Evolutionary conservation across 1,139 yeast genomes (phyloP).

Genomic region (Pichia sp.): DNA sequence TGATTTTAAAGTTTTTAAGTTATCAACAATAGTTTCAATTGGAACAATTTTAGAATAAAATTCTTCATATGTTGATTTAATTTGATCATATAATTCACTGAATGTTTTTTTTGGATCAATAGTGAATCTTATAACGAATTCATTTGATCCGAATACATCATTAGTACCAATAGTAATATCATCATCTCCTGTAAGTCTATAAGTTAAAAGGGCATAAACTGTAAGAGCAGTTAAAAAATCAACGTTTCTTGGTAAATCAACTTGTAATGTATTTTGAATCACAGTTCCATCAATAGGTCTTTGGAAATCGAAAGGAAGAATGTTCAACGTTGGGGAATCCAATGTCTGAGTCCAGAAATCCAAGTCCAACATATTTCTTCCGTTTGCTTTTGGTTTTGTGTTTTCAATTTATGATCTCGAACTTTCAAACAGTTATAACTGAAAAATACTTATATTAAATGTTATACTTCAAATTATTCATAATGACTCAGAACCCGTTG

Average conservation of each 20-base stretch:
- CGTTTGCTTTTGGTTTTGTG: too few species aligned
- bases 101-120: conserved; percentile 53
- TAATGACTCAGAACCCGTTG: too few species aligned
- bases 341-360: conserved; percentile 63
- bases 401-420: too few species aligned
- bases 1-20: conserved; percentile 43
- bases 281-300: conserved; percentile 69
- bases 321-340: conserved; percentile 79
- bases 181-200: conserved; percentile 87
- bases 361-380: conserved; percentile 19
- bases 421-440: too few species aligned
- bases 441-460: too few species aligned
- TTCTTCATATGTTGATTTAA: conserved; percentile 38
- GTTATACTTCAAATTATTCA: too few species aligned
- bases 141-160: conserved; percentile 26
- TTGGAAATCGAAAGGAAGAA: conserved; percentile 80
- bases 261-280: conserved; percentile 52
- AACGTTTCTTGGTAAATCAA: conserved; percentile 32
- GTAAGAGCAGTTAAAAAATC: conserved; percentile 55
- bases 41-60: conserved; percentile 39
- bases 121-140: conserved; percentile 56
- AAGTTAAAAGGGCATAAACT: conserved; percentile 65
- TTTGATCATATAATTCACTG: conserved; percentile 41
- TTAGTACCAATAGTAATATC: conserved; percentile 82
- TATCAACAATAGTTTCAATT: conserved; percentile 51